These are phyloP conservation scores for Lithohypha guttulata DNA, from an alignment of 2,329 filamentous ascomycete species.

Conservation along the genomic window DNA sequence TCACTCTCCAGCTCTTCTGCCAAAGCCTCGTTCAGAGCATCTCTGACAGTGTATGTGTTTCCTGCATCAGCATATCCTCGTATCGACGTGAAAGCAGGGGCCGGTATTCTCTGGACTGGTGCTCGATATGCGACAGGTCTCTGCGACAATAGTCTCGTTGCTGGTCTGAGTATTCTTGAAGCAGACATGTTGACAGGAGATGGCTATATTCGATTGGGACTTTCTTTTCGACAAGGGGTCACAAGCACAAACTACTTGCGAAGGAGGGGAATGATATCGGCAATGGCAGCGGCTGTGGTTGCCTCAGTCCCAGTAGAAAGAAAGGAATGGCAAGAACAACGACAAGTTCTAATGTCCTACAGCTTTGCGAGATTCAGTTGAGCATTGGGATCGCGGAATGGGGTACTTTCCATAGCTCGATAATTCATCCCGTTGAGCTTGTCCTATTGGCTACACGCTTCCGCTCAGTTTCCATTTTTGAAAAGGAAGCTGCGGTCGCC, in stretches of 20 bases:
- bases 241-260: too few species aligned
- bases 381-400: slow-evolving; percentile 2
- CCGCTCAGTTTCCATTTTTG: slow-evolving; percentile 5
- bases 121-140: slow-evolving; percentile 42
- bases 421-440: not conserved
- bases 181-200: slow-evolving; percentile 41
- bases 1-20: slow-evolving; percentile 94
- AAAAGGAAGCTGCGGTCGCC: slow-evolving; percentile 4
- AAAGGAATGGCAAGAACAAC: not conserved
- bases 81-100: slow-evolving; percentile 36
- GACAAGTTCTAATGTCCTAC: not conserved
- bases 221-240: not conserved
- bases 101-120: slow-evolving; percentile 30
- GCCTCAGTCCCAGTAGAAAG: not conserved
- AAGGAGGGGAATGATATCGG: too few species aligned
- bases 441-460: not conserved
- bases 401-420: slow-evolving; percentile 5
- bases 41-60: slow-evolving; percentile 94
- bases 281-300: too few species aligned
- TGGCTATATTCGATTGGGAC: not conserved
- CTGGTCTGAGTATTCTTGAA: slow-evolving; percentile 53
- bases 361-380: slow-evolving; percentile 8
- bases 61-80: slow-evolving; percentile 50
- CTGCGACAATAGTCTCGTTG: slow-evolving; percentile 51
- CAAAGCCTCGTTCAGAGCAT: slow-evolving; percentile 94